These are phyloP conservation scores for Vaccinium myrtillus DNA, from an alignment of 148 eudicot genomes.

Conservation along the genomic window DNA sequence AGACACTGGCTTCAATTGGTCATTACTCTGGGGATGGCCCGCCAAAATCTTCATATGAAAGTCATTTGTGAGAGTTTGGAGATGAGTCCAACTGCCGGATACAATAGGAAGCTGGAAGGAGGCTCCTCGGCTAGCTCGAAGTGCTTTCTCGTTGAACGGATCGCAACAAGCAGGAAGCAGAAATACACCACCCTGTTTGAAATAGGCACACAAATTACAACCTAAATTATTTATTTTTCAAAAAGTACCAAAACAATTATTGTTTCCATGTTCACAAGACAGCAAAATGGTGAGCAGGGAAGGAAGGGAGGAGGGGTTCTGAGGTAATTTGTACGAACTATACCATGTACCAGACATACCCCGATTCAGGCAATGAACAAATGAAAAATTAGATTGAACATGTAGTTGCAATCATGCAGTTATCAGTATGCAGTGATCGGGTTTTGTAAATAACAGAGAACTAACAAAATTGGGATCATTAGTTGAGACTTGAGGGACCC, in stretches of 20 bases:
- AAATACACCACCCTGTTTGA: conserved; percentile 32
- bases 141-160: conserved; percentile 89
- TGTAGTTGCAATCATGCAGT: neutral
- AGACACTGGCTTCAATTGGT: conserved; percentile 30
- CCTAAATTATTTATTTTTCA: neutral
- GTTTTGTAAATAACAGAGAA: neutral
- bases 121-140: conserved; percentile 92
- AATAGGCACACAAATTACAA: neutral
- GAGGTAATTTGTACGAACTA: neutral
- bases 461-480: neutral
- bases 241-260: neutral
- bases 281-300: neutral
- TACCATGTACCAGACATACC: neutral
- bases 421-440: neutral
- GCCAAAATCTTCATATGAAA: conserved; percentile 66
- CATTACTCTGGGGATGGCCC: conserved; percentile 57
- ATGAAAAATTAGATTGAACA: neutral
- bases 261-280: neutral
- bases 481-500: neutral
- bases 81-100: conserved; percentile 67
- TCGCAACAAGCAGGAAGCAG: conserved; percentile 95
- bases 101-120: conserved; percentile 82
- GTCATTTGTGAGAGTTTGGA: conserved; percentile 40
- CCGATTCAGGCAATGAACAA: neutral
- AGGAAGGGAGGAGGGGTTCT: neutral